phyloP scores from a whole-genome alignment of 1,139 yeast species.

The Barnettozyma hawaiiensis region DNA sequence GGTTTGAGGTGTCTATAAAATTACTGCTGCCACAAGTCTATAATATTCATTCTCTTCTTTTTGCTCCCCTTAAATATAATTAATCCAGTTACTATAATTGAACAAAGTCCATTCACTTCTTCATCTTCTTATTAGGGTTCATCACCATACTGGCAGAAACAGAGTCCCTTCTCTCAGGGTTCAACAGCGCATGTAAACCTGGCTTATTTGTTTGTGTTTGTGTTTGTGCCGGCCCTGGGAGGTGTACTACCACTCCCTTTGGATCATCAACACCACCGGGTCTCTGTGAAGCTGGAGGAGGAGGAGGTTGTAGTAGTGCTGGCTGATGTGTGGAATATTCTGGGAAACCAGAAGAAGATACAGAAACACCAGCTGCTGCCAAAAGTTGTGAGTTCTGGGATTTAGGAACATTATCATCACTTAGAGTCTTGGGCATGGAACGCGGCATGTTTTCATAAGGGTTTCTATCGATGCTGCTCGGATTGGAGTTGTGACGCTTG shows the following conservation, averaged over 20 bases:
- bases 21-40: too few species aligned
- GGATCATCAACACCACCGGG: background rate
- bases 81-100: too few species aligned
- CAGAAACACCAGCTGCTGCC: background rate
- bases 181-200: constrained; percentile 24
- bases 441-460: constrained; percentile 1
- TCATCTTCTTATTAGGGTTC: background rate
- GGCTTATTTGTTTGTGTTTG: too few species aligned
- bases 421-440: constrained; percentile 3
- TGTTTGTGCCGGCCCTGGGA: background rate
- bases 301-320: too few species aligned
- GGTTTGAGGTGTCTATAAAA: too few species aligned
- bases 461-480: background rate
- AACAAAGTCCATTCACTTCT: background rate
- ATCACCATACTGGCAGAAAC: background rate
- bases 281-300: too few species aligned
- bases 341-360: background rate
- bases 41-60: background rate
- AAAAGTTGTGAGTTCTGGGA: constrained; percentile 1
- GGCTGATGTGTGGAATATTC: background rate
- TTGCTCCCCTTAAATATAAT: background rate
- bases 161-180: constrained; percentile 19
- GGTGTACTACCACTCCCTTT: background rate
- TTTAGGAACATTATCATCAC: background rate
- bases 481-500: background rate